Evolutionary conservation across 139 green algal species (phyloP).

Genomic region (Tetradesmus lagerheimii): DNA sequence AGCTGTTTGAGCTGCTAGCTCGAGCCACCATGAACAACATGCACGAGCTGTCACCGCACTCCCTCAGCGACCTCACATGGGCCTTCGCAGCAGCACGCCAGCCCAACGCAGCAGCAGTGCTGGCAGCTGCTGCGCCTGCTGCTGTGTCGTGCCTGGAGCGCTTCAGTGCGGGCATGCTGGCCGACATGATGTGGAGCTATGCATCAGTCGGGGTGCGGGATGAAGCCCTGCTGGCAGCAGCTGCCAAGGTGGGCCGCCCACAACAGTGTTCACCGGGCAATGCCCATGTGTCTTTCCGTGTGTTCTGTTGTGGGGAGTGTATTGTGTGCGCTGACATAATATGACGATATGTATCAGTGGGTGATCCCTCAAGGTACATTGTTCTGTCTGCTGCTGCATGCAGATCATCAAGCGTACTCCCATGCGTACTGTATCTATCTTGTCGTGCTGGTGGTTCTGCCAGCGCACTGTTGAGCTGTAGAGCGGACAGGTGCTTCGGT

Average conservation of each 20-base stretch:
- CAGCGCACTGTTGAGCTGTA: too few species aligned
- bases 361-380: too few species aligned
- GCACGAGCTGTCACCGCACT: constrained; percentile 22
- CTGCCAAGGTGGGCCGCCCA: constrained; percentile 34
- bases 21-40: background rate
- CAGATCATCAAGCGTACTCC: too few species aligned
- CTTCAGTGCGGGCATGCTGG: constrained; percentile 27
- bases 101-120: background rate
- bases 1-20: constrained; percentile 31
- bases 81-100: constrained; percentile 10
- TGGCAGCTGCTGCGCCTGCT: constrained; percentile 15
- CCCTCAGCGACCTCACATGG: constrained; percentile 23
- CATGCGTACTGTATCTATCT: too few species aligned
- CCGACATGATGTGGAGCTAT: constrained; percentile 36
- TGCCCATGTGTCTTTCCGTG: too few species aligned
- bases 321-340: too few species aligned
- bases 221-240: background rate
- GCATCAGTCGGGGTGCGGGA: background rate
- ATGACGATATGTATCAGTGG: too few species aligned
- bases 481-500: too few species aligned
- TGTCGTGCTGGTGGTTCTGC: too few species aligned
- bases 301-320: too few species aligned
- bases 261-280: too few species aligned
- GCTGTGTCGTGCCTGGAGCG: background rate
- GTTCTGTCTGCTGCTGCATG: too few species aligned